Conservation (phyloP, 2,329 filamentous ascomycete species). For the Calonectria fujianensis region DNA sequence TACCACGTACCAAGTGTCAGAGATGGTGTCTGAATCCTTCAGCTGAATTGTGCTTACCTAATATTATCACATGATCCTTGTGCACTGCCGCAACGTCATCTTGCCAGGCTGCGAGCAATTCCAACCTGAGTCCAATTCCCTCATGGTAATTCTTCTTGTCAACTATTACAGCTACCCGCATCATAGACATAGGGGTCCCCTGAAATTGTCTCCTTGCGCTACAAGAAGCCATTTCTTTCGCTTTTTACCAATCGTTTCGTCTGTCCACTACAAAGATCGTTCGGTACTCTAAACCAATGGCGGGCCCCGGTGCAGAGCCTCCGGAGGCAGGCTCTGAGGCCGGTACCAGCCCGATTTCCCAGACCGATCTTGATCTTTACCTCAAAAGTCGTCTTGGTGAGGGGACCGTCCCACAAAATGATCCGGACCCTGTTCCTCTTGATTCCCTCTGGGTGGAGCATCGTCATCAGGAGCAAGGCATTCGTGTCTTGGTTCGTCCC, state of each 20-base stretch:
- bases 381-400: constrained; percentile 67
- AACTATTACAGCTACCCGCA: background rate
- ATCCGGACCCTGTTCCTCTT: constrained; percentile 68
- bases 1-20: background rate
- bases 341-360: constrained; percentile 75
- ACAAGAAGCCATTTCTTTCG: background rate
- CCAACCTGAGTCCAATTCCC: background rate
- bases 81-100: background rate
- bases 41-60: background rate
- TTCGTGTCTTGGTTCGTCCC: constrained; percentile 74
- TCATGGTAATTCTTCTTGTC: background rate
- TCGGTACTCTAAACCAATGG: constrained; percentile 63
- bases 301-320: constrained; percentile 63
- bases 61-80: background rate
- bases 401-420: constrained; percentile 61
- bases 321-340: constrained; percentile 66
- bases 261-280: constrained; percentile 40
- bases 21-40: background rate
- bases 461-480: constrained; percentile 71
- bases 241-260: background rate
- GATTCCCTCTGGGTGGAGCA: constrained; percentile 71
- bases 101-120: background rate
- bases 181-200: background rate
- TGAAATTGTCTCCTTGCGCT: background rate
- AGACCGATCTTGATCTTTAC: constrained; percentile 72